Base-by-base conservation (phyloP, 345 rosid species). In the Heritiera littoralis region DNA sequence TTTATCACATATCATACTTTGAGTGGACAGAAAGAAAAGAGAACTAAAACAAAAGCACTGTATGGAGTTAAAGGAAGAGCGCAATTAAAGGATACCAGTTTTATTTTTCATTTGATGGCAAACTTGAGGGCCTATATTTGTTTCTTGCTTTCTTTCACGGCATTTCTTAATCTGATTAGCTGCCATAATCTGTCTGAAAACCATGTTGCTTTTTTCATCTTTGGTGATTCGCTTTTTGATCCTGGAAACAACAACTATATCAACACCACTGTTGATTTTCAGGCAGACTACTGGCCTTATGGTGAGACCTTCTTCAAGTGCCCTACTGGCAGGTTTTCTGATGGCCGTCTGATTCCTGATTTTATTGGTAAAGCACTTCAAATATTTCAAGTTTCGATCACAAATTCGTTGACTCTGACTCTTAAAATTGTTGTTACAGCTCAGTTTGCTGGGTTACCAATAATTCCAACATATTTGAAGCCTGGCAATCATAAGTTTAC, bases 211-310 rank as follows among this genome's bases (percentile, higher is more conserved):
- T 78, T 84, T 35, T 86, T 86, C 56, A 43, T 88, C 28, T 87
- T 86, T 8, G 89, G 90, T 40, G 92, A 89, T 63, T 91, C 91
- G 1, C 3, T 83, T 1, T 86, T 87, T 71, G 90, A 87, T 75
- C 75, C 83, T 12, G 89, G 91, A 69, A 88, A 86, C 66, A 85
- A 89, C 72, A 86, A 88, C 56, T 79, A 78, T 41, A 83, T 84
- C 81, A 79, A 82, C 56, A 84, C 88, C 75, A 77, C 83, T 30
- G 0, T 10, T 3, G 40, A 3, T 73, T 45, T 13, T 9, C 72
- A 66, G 58, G 85, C 89, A 7, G 82, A 87, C 66, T 82, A 74
- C 32, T 56, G 69, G 82, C 92, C 93, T 2, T 88, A 84, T 13
- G 89, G 90, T 8, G 79, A 80, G 43, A 83, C 84, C 30, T 84